These are phyloP conservation scores for Fraxinus albicans DNA, from an alignment of 305 asterid species.

Conservation along the genomic window DNA sequence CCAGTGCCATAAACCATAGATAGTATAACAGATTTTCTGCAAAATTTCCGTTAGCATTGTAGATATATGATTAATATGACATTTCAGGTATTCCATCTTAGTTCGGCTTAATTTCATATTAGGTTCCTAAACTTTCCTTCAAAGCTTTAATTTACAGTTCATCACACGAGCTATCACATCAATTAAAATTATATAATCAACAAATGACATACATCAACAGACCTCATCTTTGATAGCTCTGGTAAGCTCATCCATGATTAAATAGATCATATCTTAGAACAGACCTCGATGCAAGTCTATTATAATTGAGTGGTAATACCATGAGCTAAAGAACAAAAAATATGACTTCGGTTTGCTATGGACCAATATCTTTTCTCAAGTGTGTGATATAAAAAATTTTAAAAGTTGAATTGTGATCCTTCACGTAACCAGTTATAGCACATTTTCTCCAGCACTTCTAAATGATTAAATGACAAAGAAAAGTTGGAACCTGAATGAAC, in stretches of 20 bases:
- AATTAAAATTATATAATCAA: not conserved
- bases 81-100: not conserved
- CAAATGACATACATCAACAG: not conserved
- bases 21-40: not conserved
- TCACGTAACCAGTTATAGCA: not conserved
- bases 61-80: not conserved
- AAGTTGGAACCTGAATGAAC: not conserved
- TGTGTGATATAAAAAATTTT: not conserved
- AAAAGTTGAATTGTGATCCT: not conserved
- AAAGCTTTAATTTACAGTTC: not conserved
- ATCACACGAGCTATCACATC: not conserved
- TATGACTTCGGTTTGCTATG: not conserved
- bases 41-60: not conserved
- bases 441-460: not conserved
- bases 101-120: not conserved
- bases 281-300: not conserved
- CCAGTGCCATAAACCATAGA: not conserved
- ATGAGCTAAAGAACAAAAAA: not conserved
- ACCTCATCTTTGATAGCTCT: not conserved
- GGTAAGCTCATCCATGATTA: not conserved
- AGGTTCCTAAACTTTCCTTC: not conserved
- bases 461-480: not conserved
- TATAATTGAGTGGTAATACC: not conserved
- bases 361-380: conserved; percentile 10
- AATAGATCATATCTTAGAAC: not conserved